Base-by-base conservation (phyloP, 73 alveolate species). In the Paramecium pentaurelia region DNA sequence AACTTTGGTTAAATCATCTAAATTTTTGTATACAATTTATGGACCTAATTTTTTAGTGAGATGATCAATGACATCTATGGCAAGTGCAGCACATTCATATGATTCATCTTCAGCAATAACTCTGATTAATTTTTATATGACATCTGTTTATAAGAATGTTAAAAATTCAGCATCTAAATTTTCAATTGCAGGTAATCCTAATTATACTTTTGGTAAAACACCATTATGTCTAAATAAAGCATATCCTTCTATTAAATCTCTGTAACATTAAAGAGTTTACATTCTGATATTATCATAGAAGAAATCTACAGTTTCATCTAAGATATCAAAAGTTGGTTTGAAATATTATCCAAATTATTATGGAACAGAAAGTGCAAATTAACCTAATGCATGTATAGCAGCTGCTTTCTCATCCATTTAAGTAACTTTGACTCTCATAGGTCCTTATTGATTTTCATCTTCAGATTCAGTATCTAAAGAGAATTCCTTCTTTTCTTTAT, bases 381-480 rank as follows among this genome's bases (percentile, higher is more conserved):
- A 30, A 68, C 94, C 94, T 38, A 89, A 42, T 10, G 94, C 94
- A 42, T 77, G 86, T 3, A 89, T 89, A 3, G 94, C 94, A 71
- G 94, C 94, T 27, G 94, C 86, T 30, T 89, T 89, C 58, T 89
- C 94, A 71, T 71, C 86, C 80, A 89, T 83, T 47, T 71, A 71
- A 8, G 92, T 83, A 0, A 83, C 88, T 45, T 89, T 89, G 20
- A 89, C 80, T 47, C 88, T 89, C 85, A 89, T 60, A 30, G 94
- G 92, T 60, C 92, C 88, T 30, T 47, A 47, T 16, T 89, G 60
- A 42, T 71, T 88, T 28, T 89, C 94, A 71, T 42, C 94, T 47
- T 89, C 94, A 28, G 92, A 71, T 3, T 89, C 94, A 8, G 94
- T 44, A 71, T 89, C 94, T 12, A 89, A 71, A 11, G 92, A 71